Conservation (phyloP, 768 basidiomycete genomes). For the Solioccasus polychromus region DNA sequence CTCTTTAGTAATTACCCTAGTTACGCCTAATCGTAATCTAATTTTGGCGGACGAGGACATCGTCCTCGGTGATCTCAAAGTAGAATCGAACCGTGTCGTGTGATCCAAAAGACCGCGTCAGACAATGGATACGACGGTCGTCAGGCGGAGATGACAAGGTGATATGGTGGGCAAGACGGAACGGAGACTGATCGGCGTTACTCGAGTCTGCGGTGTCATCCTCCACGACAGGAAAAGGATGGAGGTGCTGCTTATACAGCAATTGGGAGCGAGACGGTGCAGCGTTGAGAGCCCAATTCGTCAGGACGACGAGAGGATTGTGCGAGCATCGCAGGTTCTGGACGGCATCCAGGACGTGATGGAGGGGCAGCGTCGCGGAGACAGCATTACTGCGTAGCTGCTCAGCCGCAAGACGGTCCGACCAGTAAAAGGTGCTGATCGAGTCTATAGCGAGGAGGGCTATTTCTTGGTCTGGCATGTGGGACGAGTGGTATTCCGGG, state of each 20-base stretch:
- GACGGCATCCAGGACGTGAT: constrained; percentile 48
- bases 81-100: constrained; percentile 17
- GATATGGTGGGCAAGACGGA: constrained; percentile 40
- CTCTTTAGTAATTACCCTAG: constrained; percentile 17
- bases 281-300: constrained; percentile 57
- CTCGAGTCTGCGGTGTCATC: constrained; percentile 6
- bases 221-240: constrained; percentile 38
- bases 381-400: constrained; percentile 35
- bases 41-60: constrained; percentile 14
- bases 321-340: constrained; percentile 47
- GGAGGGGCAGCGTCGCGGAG: constrained; percentile 33
- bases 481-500: constrained; percentile 47
- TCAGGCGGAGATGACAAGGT: constrained; percentile 30
- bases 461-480: constrained; percentile 52
- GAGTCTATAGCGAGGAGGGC: constrained; percentile 75
- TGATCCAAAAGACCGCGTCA: constrained; percentile 28
- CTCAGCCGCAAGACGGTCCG: constrained; percentile 65
- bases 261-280: constrained; percentile 18
- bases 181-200: constrained; percentile 19
- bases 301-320: constrained; percentile 49
- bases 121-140: constrained; percentile 22
- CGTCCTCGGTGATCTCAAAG: constrained; percentile 23
- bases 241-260: constrained; percentile 53
- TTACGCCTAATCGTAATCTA: not conserved
- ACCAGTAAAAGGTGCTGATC: constrained; percentile 74